Evolutionary conservation across 2,329 filamentous ascomycete genomes (phyloP), one percentile per base, ranked within the genome.

Genomic region (Pseudogymnoascus sp.): DNA sequence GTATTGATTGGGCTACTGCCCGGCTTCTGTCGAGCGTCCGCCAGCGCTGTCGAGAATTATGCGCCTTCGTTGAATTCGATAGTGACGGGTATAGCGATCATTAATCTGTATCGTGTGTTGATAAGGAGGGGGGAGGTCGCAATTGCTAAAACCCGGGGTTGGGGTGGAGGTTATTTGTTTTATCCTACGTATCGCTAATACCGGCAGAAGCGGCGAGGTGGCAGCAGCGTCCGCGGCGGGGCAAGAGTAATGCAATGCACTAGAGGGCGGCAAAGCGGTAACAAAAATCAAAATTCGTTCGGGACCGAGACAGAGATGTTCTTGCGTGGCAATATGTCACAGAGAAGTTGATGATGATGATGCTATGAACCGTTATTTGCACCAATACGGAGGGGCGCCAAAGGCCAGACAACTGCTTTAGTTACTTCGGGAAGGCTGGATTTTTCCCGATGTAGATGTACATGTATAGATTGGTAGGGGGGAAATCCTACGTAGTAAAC

Each of bases 281-380:
- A 56, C 49, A 56, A 56, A 56, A 16, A 56, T 11, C 28, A 56
- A 28, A 56, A 56, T 56, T 34, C 28, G 28, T 21, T 16, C 21
- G 21, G 49, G 49, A 34, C 49, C 28, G 4, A 34, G 28, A 56
- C 46, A 18, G 21, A 21, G 2, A 34, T 56, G 49, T 34, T 56
- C 36, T 56, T 56, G 49, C n/a, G 49, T 56, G 49, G 49, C 49
- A 56, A 56, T 6, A 56, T 56, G 49, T 56, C 49, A 56, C 49
- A 34, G 28, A 8, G 49, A 56, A 31, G 49, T 56, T 56, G 28
- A 56, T 53, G 25, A 53, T 34, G 49, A 56, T 56, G 49, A 56
- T 56, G 28, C 28, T 18, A 56, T 34, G 49, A 34, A 34, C 49
- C 28, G 49, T 34, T 14, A 18, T 56, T 21, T 21, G 49, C 49